Base-by-base conservation (phyloP, 164 flowering plant genomes). In the Hamamelis virginiana region DNA sequence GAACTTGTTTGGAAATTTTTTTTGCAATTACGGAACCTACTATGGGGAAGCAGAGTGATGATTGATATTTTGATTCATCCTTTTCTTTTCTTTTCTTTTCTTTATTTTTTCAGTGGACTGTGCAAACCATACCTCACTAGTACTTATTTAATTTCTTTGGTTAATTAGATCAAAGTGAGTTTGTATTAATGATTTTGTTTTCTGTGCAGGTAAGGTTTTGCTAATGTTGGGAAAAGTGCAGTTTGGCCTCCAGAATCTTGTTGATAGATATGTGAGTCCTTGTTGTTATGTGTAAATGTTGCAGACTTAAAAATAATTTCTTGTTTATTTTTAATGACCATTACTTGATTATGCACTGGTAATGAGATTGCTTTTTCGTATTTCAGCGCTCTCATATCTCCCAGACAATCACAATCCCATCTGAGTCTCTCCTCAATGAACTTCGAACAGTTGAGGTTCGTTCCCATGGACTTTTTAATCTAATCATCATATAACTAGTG, bases 361-460 rank as follows among this genome's bases (percentile, higher is more conserved):
- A 55, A 57, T 48, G 19, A 60, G 18, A 25, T 71, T 38, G 52
- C 16, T 18, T 73, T 64, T 72, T 13, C 53, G 10, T 66, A 14
- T 78, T 86, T 69, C 96, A 92, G 98, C 87, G 98, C 18, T 83
- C 91, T 59, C 96, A 94, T 83, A 84, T 94, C 70, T 67, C 71
- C 64, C 89, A 84, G 81, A 94, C 98, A 23, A 90, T 94, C 64
- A 83, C 95, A 68, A 76, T 78, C 44, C 98, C 98, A 38, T 94
- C 97, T 47, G 96, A 92, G 72, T 92, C 96, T 66, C 97, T 94
- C 81, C 91, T 94, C 19, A 89, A 86, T 74, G 97, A 94, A 71
- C 91, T 94, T 70, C 85, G 79, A 41, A 89, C 82, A 26, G 93
- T 92, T 60, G 97, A 92, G 98, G 98, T 94, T 61, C 56, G 88